Evolutionary conservation across 768 basidiomycete genomes (phyloP), one percentile per base, ranked within the genome.

Genomic region (Russula olivacea): DNA sequence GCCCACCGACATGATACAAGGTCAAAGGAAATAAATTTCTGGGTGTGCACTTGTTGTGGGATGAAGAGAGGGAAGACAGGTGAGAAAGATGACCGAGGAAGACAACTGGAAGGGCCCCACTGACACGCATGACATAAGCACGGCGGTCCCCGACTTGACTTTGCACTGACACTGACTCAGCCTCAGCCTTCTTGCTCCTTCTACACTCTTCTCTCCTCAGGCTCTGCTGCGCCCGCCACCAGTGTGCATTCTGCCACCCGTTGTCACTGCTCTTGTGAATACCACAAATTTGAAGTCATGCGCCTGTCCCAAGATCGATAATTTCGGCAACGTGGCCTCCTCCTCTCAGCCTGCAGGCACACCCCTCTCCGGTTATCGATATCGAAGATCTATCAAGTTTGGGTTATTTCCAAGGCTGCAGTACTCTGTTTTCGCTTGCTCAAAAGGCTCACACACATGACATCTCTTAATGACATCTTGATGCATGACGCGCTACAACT

Each of bases 1-100:
- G 23, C 52, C 61, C 28, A 68, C 61, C 21, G 59, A 55, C 67
- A 68, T 68, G 21, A 15, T 60, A 38, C 14, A 30, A 23, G 21
- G 47, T 9, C 4, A n/a, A 59, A 32, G 52, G 53, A 19, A 38
- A 15, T 12, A 32, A 11, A 36, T 10, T 43, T 41, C 17, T 32
- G 23, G 38, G 21, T 50, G 54, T n/a, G 49, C 43, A n/a, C 48
- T 55, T 28, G 58, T 52, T 45, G 40, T 53, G 40, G 59, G 40
- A 55, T 21, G 41, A 51, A 48, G 19, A 55, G 63, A 64, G 55
- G 59, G 63, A 19, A 38, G 59, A 64, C 47, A 51, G 59, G 63
- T 51, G 49, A 56, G 59, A 56, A 43, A 55, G 63, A 60, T 55
- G 63, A 19, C 21, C 43, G 55, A 38, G 41, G 41, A 28, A 57